A percentile compares a stretch with the other conserved stretches of the same genome.
Conservation (phyloP, 208 protist genomes). For the Crithidia fasciculata region DNA sequence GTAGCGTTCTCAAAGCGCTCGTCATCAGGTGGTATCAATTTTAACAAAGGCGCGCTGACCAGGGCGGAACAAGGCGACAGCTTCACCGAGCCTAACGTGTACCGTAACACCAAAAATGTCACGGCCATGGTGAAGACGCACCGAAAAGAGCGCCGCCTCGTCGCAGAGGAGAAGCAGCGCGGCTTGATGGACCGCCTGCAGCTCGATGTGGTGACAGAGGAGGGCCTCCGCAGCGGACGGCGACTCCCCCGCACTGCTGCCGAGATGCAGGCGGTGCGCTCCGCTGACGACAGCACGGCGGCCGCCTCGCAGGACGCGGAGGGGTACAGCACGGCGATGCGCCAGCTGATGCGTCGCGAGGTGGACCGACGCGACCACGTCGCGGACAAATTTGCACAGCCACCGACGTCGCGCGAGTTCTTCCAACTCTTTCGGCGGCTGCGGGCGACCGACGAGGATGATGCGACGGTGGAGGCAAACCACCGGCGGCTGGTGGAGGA, state of each 20-base stretch:
- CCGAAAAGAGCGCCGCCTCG: constrained; percentile 47
- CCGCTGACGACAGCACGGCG: constrained; percentile 42
- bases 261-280: constrained; percentile 39
- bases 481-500: constrained; percentile 79
- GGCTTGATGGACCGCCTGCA: constrained; percentile 37
- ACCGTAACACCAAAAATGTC: constrained; percentile 66
- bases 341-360: constrained; percentile 64
- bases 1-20: constrained; percentile 42
- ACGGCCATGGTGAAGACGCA: constrained; percentile 61
- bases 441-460: constrained; percentile 59
- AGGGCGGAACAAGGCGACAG: constrained; percentile 63
- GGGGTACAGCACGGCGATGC: constrained; percentile 49
- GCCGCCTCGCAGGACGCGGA: not conserved
- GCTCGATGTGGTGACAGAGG: constrained; percentile 41
- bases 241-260: constrained; percentile 33
- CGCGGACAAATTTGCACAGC: constrained; percentile 76
- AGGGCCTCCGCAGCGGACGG: constrained; percentile 42
- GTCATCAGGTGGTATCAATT: constrained; percentile 47
- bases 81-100: constrained; percentile 77
- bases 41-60: constrained; percentile 64
- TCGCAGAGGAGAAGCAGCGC: constrained; percentile 45
- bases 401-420: constrained; percentile 78
- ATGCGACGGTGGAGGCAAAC: constrained; percentile 58
- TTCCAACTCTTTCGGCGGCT: constrained; percentile 62
- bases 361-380: constrained; percentile 74